Evolutionary conservation across 257 asterid species (phyloP), one percentile per base, ranked within the genome.

Genomic region (Cinchona pubescens): DNA sequence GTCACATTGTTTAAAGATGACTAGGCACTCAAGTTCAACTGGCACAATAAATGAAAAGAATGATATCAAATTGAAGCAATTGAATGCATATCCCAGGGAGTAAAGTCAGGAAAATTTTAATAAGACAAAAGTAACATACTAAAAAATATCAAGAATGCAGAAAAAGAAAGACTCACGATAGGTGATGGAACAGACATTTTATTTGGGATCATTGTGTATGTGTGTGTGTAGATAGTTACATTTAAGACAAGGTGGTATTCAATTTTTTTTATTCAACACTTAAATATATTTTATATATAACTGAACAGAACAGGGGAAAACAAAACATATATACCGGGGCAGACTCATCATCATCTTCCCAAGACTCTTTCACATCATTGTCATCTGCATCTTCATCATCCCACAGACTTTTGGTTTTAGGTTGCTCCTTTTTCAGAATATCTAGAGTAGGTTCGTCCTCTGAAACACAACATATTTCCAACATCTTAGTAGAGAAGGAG

Each of bases 261-360:
- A 3, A 29, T 16, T 25, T 55, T 34, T 59, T 23, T 25, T 0
- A 23, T 23, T 9, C 14, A n/a, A n/a, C 48, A 37, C 27, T 7
- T n/a, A 16, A 55, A 72, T 6, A 72, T 55, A 7, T 11, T 13
- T 25, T 5, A 15, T 27, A 46, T 16, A 27, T 69, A 19, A 45
- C 15, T 27, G 23, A 34, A 23, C 1, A 14, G 32, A 27, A 61
- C 30, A 32, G 21, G 63, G 30, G 25, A n/a, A 35, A 69, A 32
- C 0, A 32, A 60, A n/a, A 25, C 15, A 0, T 48, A 23, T 70
- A 60, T 79, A 92, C 97, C 82, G 81, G 78, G n/a, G 80, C 87
- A 68, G 90, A 82, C 82, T 92, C 96, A 3, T 94, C 99, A 27
- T 92, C 97, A 77, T 94, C 99, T 86, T 94, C 99, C 99, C 99